A percentile compares a stretch with the other conserved stretches of the same genome.
Conservation (phyloP, 1,284 basidiomycete genomes). For the Cryptococcus amylolentus region DNA sequence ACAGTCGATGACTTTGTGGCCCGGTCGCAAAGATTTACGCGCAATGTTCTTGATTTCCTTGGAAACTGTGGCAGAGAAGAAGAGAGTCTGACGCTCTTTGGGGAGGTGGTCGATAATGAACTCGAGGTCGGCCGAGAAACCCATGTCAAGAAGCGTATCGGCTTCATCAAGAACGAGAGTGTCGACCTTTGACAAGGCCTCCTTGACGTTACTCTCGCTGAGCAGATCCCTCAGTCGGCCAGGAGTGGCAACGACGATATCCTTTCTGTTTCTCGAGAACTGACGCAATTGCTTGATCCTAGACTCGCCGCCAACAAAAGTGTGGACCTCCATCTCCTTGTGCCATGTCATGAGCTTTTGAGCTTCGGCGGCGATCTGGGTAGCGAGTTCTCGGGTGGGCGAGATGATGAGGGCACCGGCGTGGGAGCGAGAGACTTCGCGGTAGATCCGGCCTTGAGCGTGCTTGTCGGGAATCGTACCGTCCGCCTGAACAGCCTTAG, state of each 20-base stretch:
- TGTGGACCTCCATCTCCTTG: conserved; percentile 63
- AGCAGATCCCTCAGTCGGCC: conserved; percentile 83
- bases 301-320: conserved; percentile 77
- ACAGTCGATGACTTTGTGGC: conserved; percentile 62
- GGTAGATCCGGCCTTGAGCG: conserved; percentile 26
- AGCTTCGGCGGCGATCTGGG: conserved; percentile 88
- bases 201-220: conserved; percentile 59
- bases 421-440: conserved; percentile 52
- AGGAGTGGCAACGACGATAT: conserved; percentile 90
- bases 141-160: conserved; percentile 93
- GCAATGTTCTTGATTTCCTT: conserved; percentile 54
- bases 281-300: conserved; percentile 65
- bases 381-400: conserved; percentile 90
- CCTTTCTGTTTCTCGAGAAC: conserved; percentile 64
- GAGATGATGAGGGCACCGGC: conserved; percentile 82
- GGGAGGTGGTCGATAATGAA: conserved; percentile 71
- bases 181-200: conserved; percentile 58
- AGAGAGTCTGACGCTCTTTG: conserved; percentile 75
- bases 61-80: conserved; percentile 84
- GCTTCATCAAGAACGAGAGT: conserved; percentile 88
- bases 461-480: conserved; percentile 21
- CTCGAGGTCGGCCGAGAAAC: conserved; percentile 86
- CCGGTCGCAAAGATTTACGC: conserved; percentile 56
- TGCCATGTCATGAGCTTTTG: conserved; percentile 65
- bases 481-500: conserved; percentile 17